Conservation (phyloP, 1,284 basidiomycete genomes). For the Microbotryum saponariae region DNA sequence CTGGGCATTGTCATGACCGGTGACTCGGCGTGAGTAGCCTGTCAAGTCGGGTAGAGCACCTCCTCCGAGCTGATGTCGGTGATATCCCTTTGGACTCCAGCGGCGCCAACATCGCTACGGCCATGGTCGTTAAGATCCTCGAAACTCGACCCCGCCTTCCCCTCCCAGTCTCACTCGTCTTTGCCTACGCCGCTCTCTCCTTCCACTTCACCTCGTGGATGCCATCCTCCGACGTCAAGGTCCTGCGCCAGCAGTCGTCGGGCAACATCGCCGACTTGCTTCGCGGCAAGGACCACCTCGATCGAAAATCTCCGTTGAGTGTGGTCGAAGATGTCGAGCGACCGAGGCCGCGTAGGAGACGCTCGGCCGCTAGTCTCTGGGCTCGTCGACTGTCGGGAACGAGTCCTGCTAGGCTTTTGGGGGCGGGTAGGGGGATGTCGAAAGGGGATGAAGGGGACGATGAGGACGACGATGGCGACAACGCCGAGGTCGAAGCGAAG, state of each 20-base stretch:
- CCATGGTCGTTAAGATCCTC: conserved; percentile 72
- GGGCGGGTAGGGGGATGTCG: background rate
- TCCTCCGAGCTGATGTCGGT: conserved; percentile 34
- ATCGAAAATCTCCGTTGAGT: conserved; percentile 58
- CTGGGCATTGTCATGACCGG: conserved; percentile 71
- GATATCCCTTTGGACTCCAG: conserved; percentile 43
- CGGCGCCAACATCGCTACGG: conserved; percentile 74
- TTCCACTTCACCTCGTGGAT: conserved; percentile 98
- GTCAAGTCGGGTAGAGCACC: conserved; percentile 21
- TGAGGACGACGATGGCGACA: background rate
- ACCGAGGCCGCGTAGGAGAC: conserved; percentile 8
- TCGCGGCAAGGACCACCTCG: conserved; percentile 78
- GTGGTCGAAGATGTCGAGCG: conserved; percentile 64
- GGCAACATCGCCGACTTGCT: conserved; percentile 53
- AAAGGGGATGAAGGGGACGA: conserved; percentile 14
- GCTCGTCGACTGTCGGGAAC: background rate
- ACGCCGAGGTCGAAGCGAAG: conserved; percentile 33
- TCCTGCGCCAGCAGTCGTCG: conserved; percentile 70
- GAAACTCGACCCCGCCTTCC: conserved; percentile 51
- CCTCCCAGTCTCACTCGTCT: conserved; percentile 70
- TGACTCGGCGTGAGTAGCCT: conserved; percentile 74
- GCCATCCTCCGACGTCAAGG: conserved; percentile 73
- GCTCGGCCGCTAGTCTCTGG: conserved; percentile 30
- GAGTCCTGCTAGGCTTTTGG: conserved; percentile 7
- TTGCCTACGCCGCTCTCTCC: conserved; percentile 66